Percentiles rank a stretch among this genome's conserved stretches.
Evolutionary conservation across 2,329 filamentous ascomycete species (phyloP).

Genomic region (Keithomyces neogunnii): DNA sequence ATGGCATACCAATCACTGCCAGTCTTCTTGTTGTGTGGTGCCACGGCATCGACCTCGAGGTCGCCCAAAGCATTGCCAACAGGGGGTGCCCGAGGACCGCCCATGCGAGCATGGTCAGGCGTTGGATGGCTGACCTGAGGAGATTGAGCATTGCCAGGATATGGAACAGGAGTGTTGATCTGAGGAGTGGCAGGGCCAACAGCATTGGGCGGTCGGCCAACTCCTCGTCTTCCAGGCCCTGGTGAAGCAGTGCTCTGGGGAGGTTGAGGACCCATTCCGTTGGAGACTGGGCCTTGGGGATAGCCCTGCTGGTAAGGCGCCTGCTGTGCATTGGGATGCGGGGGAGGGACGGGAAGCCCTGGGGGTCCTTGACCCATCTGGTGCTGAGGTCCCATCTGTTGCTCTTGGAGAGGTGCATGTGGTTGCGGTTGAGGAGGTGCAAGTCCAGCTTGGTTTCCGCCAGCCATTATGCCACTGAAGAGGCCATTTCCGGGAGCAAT

Average conservation of each 20-base stretch:
- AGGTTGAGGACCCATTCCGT: slow-evolving; percentile 73
- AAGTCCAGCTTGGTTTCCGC: slow-evolving; percentile 73
- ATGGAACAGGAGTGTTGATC: slow-evolving; percentile 80
- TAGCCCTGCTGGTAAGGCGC: slow-evolving; percentile 67
- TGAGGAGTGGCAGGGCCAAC: slow-evolving; percentile 78
- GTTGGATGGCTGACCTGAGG: slow-evolving; percentile 84
- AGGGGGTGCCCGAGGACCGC: slow-evolving; percentile 39
- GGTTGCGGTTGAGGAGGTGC: slow-evolving; percentile 63
- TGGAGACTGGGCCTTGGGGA: slow-evolving; percentile 48
- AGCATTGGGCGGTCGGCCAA: slow-evolving; percentile 54
- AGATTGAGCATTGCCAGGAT: slow-evolving; percentile 73
- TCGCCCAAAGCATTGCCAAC: slow-evolving; percentile 66
- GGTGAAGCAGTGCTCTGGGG: slow-evolving; percentile 82
- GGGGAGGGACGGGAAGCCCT: slow-evolving; percentile 49
- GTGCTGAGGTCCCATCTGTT: slow-evolving; percentile 42
- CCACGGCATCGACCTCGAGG: slow-evolving; percentile 77
- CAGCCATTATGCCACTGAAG: slow-evolving; percentile 94
- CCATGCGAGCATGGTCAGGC: slow-evolving; percentile 52
- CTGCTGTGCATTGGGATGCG: slow-evolving; percentile 55
- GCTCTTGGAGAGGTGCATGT: slow-evolving; percentile 58
- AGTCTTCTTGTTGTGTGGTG: slow-evolving; percentile 80
- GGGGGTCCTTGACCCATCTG: slow-evolving; percentile 68
- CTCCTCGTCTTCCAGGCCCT: slow-evolving; percentile 67
- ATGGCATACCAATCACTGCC: slow-evolving; percentile 92
- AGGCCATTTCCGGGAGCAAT: slow-evolving; percentile 88